Base-by-base conservation (phyloP, 2,329 filamentous ascomycete genomes). In the Ophiostoma quercus region DNA sequence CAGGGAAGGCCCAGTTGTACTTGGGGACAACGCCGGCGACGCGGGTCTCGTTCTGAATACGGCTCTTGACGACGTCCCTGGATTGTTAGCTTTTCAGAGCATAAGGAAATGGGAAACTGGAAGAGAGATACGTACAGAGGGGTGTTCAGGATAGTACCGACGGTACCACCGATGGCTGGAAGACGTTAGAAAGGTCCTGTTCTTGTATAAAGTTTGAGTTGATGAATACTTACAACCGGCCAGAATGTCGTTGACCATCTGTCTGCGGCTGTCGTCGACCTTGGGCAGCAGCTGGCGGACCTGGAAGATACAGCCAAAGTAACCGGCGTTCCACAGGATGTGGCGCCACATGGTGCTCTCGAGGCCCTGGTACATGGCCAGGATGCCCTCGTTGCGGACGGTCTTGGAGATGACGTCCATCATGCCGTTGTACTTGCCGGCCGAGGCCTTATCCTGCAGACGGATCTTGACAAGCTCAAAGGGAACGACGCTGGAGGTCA, bases 381-480 rank as follows among this genome's bases (percentile, higher is more conserved):
- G 84, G 19, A 90, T 82, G 8, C 95, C 74, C 68, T 75, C 74
- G 68, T 74, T 75, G 68, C 72, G 73, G 41, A 75, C 66, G 19
- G 73, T 97, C 87, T 95, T 94, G 75, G 83, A 79, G 37, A 95
- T 87, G 72, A 90, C 90, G 80, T 96, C 92, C 47, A 94, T 75
- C 85, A 92, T 90, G 79, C 92, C 91, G 74, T 83, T 90, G 83
- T 95, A 95, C 80, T 92, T 96, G 78, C 91, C 88, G 60, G 94
- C 92, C 67, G 93, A 95, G 19, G 94, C 92, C 82, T 92, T 93
- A 83, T 99, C 95, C 80, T 99, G 95, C 66, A 99, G 86, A 74
- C 95, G 90, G 78, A 99, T 99, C 87, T 99, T 99, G 85, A 99
- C 90, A 71, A 97, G 88, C 84, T 97, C 95, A 80, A 99, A 99